A percentile compares a stretch with the other conserved stretches of the same genome.
These are phyloP conservation scores for Penicillium expansum DNA, from an alignment of 2,329 filamentous ascomycete genomes.

Conservation along the genomic window DNA sequence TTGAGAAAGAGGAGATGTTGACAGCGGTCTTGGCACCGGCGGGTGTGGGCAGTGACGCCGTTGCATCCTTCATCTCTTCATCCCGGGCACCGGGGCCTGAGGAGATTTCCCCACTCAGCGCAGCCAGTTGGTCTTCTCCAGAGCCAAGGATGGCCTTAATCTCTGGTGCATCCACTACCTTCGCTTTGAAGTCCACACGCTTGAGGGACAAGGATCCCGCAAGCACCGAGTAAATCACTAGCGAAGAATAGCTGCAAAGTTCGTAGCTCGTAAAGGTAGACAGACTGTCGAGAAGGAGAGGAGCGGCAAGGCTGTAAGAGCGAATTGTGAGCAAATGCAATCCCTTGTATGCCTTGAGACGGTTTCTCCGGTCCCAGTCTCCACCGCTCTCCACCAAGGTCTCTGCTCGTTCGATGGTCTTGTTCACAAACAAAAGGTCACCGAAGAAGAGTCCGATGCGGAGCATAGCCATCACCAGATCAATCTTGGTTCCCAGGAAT, in stretches of 20 bases:
- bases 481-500: constrained; percentile 94
- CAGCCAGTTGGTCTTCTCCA: constrained; percentile 80
- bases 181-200: constrained; percentile 97
- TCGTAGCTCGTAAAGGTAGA: constrained; percentile 99
- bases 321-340: constrained; percentile 89
- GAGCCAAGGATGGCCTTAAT: constrained; percentile 96
- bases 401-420: constrained; percentile 86
- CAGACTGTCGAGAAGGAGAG: constrained; percentile 90
- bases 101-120: constrained; percentile 74
- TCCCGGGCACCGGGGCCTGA: constrained; percentile 75
- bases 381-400: constrained; percentile 89
- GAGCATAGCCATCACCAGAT: constrained; percentile 93
- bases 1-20: constrained; percentile 82
- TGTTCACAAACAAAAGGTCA: constrained; percentile 88
- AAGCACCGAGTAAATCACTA: constrained; percentile 93
- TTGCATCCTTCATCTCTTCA: constrained; percentile 68
- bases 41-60: constrained; percentile 52
- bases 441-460: constrained; percentile 94
- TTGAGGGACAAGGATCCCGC: constrained; percentile 92
- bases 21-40: constrained; percentile 65
- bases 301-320: constrained; percentile 84
- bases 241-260: constrained; percentile 90
- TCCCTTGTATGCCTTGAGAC: constrained; percentile 97
- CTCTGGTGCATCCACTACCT: constrained; percentile 96
- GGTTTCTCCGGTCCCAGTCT: constrained; percentile 97